Base-by-base conservation (phyloP, 306 rosid species). In the Glycine latifolia region DNA sequence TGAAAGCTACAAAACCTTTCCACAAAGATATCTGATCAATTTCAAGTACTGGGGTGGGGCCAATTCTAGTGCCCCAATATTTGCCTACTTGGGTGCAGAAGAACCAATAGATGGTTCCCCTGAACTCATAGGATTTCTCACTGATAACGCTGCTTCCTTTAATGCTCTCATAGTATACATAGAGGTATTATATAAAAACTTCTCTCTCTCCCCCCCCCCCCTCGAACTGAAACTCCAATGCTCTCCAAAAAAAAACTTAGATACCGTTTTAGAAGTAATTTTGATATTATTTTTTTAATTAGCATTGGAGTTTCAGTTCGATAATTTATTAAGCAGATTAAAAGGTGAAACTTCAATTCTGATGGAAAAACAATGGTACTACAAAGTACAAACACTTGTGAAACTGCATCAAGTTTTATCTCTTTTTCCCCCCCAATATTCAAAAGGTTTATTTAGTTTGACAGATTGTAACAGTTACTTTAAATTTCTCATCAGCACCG, bases 1-100 rank as follows among this genome's bases (percentile, higher is more conserved):
- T 4, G 89, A 94, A 44, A 90, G 95, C 83, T 94, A 85, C 86
- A 53, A 48, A 9, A 89, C 83, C 12, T 94, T 94, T 73, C 83
- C 52, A 5, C 97, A 94, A 79, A 84, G 92, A 79, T 94, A 91
- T 82, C 3, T 94, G 20, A 77, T 91, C 77, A 90, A 90, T 78
- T 87, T 75, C 39, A 90, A 86, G 66, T 73, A 94, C 9, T 94
- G 97, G 98, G 91, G 89, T 73, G 92, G 97, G 9, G 77, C 90
- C 8, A 88, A 87, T n/a, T 47, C 71, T 10, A 86, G 79, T 55
- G 88, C 97, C 3, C 98, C 98, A 10, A 89, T 94, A 67, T 74
- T 91, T 43, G 94, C 79, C 58, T 91, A 86, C 71, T 77, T 94
- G 1, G 95, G 98, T 2, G 91, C 89, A 3, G 97, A 94, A 79